phyloP scores from a whole-genome alignment of 345 rosid species.

The Heritiera fomes region DNA sequence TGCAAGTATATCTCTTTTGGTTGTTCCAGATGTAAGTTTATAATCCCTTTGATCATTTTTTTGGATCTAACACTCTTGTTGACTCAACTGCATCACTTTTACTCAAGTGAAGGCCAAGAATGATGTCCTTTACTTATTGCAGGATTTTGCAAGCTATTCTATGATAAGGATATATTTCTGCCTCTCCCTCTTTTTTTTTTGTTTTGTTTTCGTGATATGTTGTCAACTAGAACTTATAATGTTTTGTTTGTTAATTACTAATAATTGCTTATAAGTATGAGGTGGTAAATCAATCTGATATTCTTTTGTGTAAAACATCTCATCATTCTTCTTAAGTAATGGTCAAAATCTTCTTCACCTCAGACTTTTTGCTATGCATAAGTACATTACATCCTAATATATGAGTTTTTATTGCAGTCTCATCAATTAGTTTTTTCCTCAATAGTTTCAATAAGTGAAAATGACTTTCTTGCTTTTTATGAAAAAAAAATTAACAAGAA shows the following conservation, averaged over 20 bases:
- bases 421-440: background rate
- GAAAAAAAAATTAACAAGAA: background rate
- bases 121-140: conserved; percentile 3
- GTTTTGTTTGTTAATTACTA: background rate
- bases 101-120: background rate
- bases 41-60: background rate
- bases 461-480: background rate
- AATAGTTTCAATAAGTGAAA: background rate
- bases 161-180: background rate
- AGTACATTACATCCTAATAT: background rate
- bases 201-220: background rate
- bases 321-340: background rate
- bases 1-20: conserved; percentile 78
- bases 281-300: background rate
- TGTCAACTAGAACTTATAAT: background rate
- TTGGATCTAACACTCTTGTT: background rate
- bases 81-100: background rate
- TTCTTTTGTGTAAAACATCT: background rate
- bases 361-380: background rate
- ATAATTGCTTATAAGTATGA: background rate
- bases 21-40: conserved; percentile 78
- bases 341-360: background rate
- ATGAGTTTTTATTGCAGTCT: background rate
- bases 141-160: conserved; percentile 7
- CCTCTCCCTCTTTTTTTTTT: background rate